phyloP scores from a whole-genome alignment of 2,329 filamentous ascomycete genomes.

The Acrocalymma vagum region DNA sequence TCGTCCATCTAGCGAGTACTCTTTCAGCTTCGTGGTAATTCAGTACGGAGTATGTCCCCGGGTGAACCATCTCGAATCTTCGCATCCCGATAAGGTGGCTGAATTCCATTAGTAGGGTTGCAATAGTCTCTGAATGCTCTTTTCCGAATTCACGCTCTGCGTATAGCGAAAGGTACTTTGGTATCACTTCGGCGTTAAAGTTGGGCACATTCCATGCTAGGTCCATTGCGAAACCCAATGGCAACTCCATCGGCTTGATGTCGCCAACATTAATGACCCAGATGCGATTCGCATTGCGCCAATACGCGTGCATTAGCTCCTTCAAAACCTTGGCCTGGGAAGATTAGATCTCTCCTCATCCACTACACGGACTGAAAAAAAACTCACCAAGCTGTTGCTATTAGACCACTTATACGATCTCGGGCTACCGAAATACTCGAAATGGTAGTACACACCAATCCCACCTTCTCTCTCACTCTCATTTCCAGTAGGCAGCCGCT shows the following conservation, averaged over 20 bases:
- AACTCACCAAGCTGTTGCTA: slow-evolving; percentile 17
- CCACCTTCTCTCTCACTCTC: slow-evolving; percentile 17
- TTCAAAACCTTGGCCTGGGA: slow-evolving; percentile 21
- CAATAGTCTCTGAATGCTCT: slow-evolving; percentile 10
- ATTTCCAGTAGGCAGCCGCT: slow-evolving; percentile 21
- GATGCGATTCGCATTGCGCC: slow-evolving; percentile 21
- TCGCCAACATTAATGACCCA: slow-evolving; percentile 33
- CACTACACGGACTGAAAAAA: too few relatives aligned
- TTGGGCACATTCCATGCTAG: slow-evolving; percentile 24
- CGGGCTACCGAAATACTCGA: slow-evolving; percentile 28
- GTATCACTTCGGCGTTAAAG: slow-evolving; percentile 54
- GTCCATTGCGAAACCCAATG: slow-evolving; percentile 26
- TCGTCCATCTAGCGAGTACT: slow-evolving; percentile 13
- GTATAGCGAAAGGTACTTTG: slow-evolving; percentile 29
- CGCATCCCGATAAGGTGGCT: slow-evolving; percentile 20
- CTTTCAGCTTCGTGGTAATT: slow-evolving; percentile 23
- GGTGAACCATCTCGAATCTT: slow-evolving; percentile 16
- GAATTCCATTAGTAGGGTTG: slow-evolving; percentile 13
- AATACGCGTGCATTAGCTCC: slow-evolving; percentile 21
- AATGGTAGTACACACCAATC: slow-evolving; percentile 26
- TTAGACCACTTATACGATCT: slow-evolving; percentile 27
- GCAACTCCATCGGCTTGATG: slow-evolving; percentile 30
- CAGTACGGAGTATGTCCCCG: slow-evolving; percentile 19
- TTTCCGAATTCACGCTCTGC: slow-evolving; percentile 17
- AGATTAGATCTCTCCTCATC: too few relatives aligned